phyloP scores from a whole-genome alignment of 176 grass and related monocot species.

The Lolium multiflorum region DNA sequence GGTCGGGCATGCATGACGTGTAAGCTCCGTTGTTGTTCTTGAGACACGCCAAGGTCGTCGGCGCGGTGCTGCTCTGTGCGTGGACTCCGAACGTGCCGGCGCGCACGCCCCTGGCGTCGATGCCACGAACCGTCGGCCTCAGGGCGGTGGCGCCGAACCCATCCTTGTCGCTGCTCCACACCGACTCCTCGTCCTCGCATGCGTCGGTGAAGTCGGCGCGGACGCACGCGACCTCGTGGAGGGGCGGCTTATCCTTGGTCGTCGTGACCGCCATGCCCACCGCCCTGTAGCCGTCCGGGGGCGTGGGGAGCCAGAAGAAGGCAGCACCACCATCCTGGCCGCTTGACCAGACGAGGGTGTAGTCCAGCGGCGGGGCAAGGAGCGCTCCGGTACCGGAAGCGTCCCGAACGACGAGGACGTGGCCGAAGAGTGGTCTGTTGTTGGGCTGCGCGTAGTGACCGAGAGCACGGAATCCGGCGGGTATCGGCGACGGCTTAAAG shows the following conservation, averaged over 20 bases:
- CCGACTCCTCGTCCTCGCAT: conserved; percentile 37
- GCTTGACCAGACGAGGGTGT: conserved; percentile 75
- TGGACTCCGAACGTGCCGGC: conserved; percentile 58
- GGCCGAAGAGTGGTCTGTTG: conserved; percentile 63
- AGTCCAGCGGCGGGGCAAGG: conserved; percentile 61
- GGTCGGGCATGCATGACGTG: conserved; percentile 65
- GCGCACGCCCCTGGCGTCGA: conserved; percentile 61
- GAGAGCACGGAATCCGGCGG: conserved; percentile 59
- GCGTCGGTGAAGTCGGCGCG: conserved; percentile 71
- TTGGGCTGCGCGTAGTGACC: conserved; percentile 84
- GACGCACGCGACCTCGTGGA: conserved; percentile 62
- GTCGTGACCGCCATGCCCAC: conserved; percentile 62
- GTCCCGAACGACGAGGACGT: conserved; percentile 58
- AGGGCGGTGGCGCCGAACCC: conserved; percentile 47
- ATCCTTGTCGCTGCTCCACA: conserved; percentile 63
- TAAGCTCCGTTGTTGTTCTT: conserved; percentile 62
- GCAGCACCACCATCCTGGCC: conserved; percentile 57
- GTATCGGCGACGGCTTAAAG: conserved; percentile 62
- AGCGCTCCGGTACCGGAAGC: not conserved
- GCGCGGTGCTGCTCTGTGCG: conserved; percentile 18
- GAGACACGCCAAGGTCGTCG: conserved; percentile 56
- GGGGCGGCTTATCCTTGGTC: conserved; percentile 55
- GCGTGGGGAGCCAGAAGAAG: conserved; percentile 74
- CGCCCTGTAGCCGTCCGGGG: conserved; percentile 55
- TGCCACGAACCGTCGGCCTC: conserved; percentile 53